phyloP scores from a whole-genome alignment of 228 moss, liverwort and hornwort species.

The Sphagnum fallax region DNA sequence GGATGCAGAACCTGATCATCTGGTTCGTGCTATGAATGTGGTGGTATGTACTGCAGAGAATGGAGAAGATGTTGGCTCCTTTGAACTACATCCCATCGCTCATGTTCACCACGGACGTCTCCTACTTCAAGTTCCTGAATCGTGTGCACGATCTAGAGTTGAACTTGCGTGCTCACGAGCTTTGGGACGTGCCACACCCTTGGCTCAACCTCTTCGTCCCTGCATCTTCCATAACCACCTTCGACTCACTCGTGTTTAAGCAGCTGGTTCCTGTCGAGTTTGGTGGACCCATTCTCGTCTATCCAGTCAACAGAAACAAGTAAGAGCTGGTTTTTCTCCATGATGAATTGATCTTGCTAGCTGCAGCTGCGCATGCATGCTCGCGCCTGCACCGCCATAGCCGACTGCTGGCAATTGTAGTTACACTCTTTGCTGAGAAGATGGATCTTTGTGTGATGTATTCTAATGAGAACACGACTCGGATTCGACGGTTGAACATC shows the following conservation, averaged over 20 bases:
- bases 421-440: too few species aligned
- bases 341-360: too few species aligned
- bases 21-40: too few species aligned
- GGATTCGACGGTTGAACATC: neutral
- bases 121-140: slow-evolving; percentile 66
- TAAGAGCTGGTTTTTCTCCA: slow-evolving; percentile 9
- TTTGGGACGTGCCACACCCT: slow-evolving; percentile 80
- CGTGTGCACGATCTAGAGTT: slow-evolving; percentile 44
- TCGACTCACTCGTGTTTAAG: slow-evolving; percentile 57
- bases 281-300: slow-evolving; percentile 69
- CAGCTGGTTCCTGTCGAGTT: slow-evolving; percentile 38
- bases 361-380: too few species aligned
- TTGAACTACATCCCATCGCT: slow-evolving; percentile 41
- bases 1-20: too few species aligned
- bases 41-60: slow-evolving; percentile 19
- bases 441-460: too few species aligned
- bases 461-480: too few species aligned
- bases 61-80: slow-evolving; percentile 36
- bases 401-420: too few species aligned
- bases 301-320: slow-evolving; percentile 63
- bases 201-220: slow-evolving; percentile 85
- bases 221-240: slow-evolving; percentile 38
- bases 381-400: too few species aligned
- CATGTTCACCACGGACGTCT: slow-evolving; percentile 43
- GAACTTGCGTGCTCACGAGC: slow-evolving; percentile 24